Evolutionary conservation across 2,329 filamentous ascomycete species (phyloP), one percentile per base, ranked within the genome.

Genomic region (Zasmidium angulare): DNA sequence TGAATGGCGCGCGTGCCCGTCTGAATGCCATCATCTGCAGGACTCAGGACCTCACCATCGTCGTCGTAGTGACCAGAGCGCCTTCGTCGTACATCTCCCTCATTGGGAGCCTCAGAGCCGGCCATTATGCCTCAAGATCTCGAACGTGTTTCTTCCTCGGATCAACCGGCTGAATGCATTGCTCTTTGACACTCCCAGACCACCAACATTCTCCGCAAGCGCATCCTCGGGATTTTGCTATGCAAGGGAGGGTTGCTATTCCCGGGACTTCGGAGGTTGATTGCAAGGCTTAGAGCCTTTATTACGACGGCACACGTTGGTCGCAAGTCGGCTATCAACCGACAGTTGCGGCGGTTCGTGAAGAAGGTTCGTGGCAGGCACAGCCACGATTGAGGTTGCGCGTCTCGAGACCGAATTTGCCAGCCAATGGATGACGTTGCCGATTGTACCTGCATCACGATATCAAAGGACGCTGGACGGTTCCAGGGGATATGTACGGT

Each of bases 1-100:
- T 24, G 36, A 55, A 31, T 55, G 51, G 22, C 23, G 24, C 54
- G 20, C 24, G 52, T 53, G 20, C 58, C 61, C 11, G n/a, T 59
- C 6, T 53, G 61, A 4, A 59, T 51, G 12, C 53, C 63, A 59
- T 66, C 59, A 46, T 58, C 22, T 2, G 48, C 49, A 3, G 20
- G 36, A 26, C 29, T 36, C 21, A 46, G 14, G 10, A 53, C 23
- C 24, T 49, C 26, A 43, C 59, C 40, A 23, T 36, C 26, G 20
- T 52, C 40, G 10, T 65, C 63, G 20, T 63, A 23, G 22, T 68
- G 63, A 10, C 58, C 58, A 24, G 66, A 69, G 17, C 59, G 62
- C 53, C 68, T 65, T 50, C 65, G 52, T n/a, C 66, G 55, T 14
- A 64, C 56, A 40, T 61, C 62, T 21, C 55, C 57, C 19, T 61